phyloP scores from a whole-genome alignment of 148 eudicot genomes.

The Polygonum maritimum region DNA sequence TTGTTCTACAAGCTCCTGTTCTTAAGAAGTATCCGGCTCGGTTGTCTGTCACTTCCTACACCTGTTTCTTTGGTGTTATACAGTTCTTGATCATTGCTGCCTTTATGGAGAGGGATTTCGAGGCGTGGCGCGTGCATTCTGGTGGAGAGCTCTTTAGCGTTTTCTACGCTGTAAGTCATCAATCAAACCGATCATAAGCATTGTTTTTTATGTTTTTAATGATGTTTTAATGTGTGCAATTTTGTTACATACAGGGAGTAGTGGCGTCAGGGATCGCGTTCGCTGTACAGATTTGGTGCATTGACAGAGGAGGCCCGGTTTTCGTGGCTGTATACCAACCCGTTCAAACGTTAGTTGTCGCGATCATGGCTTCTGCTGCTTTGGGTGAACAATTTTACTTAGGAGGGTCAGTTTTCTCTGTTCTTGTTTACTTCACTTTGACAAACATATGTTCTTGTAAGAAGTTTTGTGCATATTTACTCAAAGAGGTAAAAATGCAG shows the following conservation, averaged over 20 bases:
- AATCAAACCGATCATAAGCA: background rate
- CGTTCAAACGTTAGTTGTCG: slow-evolving; percentile 95
- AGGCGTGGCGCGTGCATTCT: slow-evolving; percentile 82
- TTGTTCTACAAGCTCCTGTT: slow-evolving; percentile 83
- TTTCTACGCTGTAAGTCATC: slow-evolving; percentile 71
- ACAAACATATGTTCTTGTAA: too few species aligned
- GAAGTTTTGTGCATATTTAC: too few species aligned
- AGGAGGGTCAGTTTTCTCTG: slow-evolving; percentile 58
- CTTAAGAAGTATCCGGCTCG: slow-evolving; percentile 91
- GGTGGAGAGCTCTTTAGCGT: slow-evolving; percentile 88
- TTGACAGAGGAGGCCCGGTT: slow-evolving; percentile 95
- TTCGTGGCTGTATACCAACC: slow-evolving; percentile 98
- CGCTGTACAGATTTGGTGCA: slow-evolving; percentile 99
- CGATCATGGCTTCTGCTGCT: slow-evolving; percentile 79
- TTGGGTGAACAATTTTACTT: slow-evolving; percentile 93
- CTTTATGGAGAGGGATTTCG: slow-evolving; percentile 63
- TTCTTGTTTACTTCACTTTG: background rate
- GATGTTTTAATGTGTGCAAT: background rate
- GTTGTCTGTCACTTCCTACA: slow-evolving; percentile 84
- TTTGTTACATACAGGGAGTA: slow-evolving; percentile 58
- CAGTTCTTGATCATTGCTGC: slow-evolving; percentile 81
- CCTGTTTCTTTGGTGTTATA: slow-evolving; percentile 85
- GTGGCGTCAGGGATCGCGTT: slow-evolving; percentile 99
- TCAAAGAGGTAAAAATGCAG: slow-evolving; percentile 26
- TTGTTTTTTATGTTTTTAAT: background rate